phyloP scores from a whole-genome alignment of 2,329 filamentous ascomycete genomes.

The Catunica adiposa region DNA sequence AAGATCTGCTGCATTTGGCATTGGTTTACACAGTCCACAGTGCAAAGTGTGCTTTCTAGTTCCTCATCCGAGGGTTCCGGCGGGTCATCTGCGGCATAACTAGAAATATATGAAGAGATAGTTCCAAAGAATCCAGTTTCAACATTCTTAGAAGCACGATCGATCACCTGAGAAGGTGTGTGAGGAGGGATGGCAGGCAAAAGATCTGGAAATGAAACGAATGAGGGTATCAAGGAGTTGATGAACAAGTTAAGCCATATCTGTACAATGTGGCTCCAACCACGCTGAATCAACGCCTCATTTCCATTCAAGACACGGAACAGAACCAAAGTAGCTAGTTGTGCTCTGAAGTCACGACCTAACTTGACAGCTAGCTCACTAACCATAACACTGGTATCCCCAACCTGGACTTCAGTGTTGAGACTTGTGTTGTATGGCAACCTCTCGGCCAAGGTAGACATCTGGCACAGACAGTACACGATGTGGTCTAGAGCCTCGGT shows the following conservation, averaged over 20 bases:
- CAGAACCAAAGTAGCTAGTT: constrained; percentile 84
- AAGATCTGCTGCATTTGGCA: constrained; percentile 75
- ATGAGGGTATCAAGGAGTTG: constrained; percentile 78
- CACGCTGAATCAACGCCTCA: constrained; percentile 56
- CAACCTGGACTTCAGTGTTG: constrained; percentile 90
- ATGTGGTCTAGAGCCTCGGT: constrained; percentile 85
- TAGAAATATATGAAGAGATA: constrained; percentile 94
- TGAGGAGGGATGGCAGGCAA: constrained; percentile 76
- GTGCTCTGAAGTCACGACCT: constrained; percentile 81
- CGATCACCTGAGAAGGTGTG: constrained; percentile 80
- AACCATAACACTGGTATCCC: constrained; percentile 90
- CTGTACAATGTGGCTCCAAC: constrained; percentile 69
- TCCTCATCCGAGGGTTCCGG: constrained; percentile 96
- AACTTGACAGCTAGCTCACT: constrained; percentile 94
- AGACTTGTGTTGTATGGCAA: constrained; percentile 64
- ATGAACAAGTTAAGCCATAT: constrained; percentile 94
- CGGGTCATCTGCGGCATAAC: constrained; percentile 93
- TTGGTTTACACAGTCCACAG: constrained; percentile 83
- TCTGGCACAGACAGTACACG: constrained; percentile 73
- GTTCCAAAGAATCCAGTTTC: constrained; percentile 85
- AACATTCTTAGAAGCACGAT: constrained; percentile 58
- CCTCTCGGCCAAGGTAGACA: constrained; percentile 71
- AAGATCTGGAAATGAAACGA: constrained; percentile 39
- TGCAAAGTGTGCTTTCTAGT: constrained; percentile 84
- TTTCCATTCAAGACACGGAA: constrained; percentile 83